Base-by-base conservation (phyloP, 805 yeast species). In the Starmera quercuum region DNA sequence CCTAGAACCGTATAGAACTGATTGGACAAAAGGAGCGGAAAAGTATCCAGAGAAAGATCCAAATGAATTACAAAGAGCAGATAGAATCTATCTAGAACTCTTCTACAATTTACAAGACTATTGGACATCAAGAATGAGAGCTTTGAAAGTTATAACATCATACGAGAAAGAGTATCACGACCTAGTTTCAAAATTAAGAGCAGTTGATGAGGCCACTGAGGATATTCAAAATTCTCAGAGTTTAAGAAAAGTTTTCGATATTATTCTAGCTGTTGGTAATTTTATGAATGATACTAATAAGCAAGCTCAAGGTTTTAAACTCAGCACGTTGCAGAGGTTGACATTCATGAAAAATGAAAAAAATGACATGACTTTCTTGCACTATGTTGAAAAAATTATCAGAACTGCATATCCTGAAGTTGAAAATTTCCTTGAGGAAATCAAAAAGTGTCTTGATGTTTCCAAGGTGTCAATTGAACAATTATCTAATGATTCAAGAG, bases 201-300 rank as follows among this genome's bases (percentile, higher is more conserved):
- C 67, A 10, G 59, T 82, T 26, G 87, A 81, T 46, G 71, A 65
- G 31, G 80, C 83, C 0, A 67, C 78, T 16, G 71, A 65, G 20
- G 63, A 69, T 20, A 61, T 83, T 17, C 64, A 61, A 33, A 58
- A 63, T 11, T 79, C 86, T 0, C 46, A 62, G 13, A 66, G 73
- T 25, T 66, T 83, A 47, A 67, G 73, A 41, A 65, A 66, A 34
- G 71, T 82, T 3, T 68, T 83, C 39, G 76, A 72, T 40, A 72
- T 83, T 28, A 78, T 83, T 39, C 71, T 79, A 43, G 76, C 78
- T 11, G 73, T 83, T 36, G 94, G 92, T 40, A 83, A 83, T 46
- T 81, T 73, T 45, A 83, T 83, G 92, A 83, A 83, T 51, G 86
- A 79, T 46, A 56, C 66, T 6, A 64, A 79, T 4, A 82, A 78